These are phyloP conservation scores for Coemansia sp. DNA, from an alignment of 192 early-diverging fungal species.

Conservation along the genomic window DNA sequence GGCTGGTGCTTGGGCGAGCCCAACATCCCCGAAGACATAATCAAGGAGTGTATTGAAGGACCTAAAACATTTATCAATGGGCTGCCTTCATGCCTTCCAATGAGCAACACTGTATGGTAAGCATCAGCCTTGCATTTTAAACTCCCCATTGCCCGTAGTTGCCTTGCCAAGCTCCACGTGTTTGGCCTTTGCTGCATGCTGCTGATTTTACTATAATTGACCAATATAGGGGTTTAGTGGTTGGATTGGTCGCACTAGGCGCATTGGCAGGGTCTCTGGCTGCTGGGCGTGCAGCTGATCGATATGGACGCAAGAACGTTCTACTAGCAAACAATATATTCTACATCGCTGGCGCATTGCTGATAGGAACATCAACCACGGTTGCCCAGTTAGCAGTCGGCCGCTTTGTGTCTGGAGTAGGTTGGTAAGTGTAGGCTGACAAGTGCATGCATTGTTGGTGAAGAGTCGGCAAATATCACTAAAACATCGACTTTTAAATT, in stretches of 20 bases:
- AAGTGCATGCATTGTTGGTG: background rate
- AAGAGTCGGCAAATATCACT: background rate
- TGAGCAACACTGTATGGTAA: constrained; percentile 54
- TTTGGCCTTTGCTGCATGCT: background rate
- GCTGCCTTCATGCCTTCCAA: constrained; percentile 42
- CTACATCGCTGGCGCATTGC: constrained; percentile 64
- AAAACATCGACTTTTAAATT: background rate
- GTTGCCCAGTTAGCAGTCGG: constrained; percentile 64
- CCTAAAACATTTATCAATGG: constrained; percentile 15
- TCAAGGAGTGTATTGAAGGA: constrained; percentile 51
- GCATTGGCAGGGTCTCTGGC: constrained; percentile 64
- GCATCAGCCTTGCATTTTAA: constrained; percentile 1
- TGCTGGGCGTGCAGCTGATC: constrained; percentile 57
- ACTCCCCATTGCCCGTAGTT: background rate
- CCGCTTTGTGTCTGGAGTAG: constrained; percentile 70
- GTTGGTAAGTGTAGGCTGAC: constrained; percentile 31
- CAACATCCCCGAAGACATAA: constrained; percentile 56
- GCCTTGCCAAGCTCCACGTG: background rate
- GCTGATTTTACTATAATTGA: background rate
- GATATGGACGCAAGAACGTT: constrained; percentile 61
- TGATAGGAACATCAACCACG: constrained; percentile 59
- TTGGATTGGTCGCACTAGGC: constrained; percentile 59
- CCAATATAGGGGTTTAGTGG: constrained; percentile 56
- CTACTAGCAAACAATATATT: constrained; percentile 66
- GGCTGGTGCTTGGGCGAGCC: constrained; percentile 54